Base-by-base conservation (phyloP, 2,329 filamentous ascomycete genomes). In the Neurospora crassa region DNA sequence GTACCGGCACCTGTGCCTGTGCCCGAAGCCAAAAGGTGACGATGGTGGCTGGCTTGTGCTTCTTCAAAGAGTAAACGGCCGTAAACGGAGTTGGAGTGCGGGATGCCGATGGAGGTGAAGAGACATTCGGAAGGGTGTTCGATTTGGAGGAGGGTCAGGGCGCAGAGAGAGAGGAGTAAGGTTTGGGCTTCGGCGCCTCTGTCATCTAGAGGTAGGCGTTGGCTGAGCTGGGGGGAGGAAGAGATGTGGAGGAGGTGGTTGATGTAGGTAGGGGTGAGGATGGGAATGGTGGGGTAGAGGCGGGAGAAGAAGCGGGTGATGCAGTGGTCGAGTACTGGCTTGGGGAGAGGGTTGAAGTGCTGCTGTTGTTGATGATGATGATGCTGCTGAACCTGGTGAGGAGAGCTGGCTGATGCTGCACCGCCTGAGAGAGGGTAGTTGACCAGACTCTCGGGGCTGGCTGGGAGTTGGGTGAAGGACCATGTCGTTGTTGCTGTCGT, bases 281-380 rank as follows among this genome's bases (percentile, higher is more conserved):
- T 82, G 2, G 82, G 82, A 18, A 84, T 84, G 1, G 82, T 84
- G 0, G 82, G 82, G 59, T 80, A 78, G 5, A 84, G 75, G 10
- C 78, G 76, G 8, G 79, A 76, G 69, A 83, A 82, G 77, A 84
- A 84, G 41, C 81, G 79, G 34, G 78, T 75, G 6, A 78, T 74
- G 72, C 82, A 84, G 70, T 81, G 77, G 34, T 82, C 80, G 24
- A 83, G 73, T 5, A 83, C 77, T 0, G 69, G 72, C 1, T 69
- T 70, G 0, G 80, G 79, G 0, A 82, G 76, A n/a, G 82, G 76
- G 71, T 20, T 77, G 74, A 68, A 75, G 75, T 37, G 34, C 7
- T 37, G 34, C 34, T 37, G 53, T 37, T 37, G 75, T n/a, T 73
- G 71, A 34, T 63, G 53, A 10, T 5, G 7, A 3, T 18, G 7